Evolutionary conservation across 495 filamentous ascomycete species (phyloP), one percentile per base, ranked within the genome.

Genomic region (Lophiotrema nucula): DNA sequence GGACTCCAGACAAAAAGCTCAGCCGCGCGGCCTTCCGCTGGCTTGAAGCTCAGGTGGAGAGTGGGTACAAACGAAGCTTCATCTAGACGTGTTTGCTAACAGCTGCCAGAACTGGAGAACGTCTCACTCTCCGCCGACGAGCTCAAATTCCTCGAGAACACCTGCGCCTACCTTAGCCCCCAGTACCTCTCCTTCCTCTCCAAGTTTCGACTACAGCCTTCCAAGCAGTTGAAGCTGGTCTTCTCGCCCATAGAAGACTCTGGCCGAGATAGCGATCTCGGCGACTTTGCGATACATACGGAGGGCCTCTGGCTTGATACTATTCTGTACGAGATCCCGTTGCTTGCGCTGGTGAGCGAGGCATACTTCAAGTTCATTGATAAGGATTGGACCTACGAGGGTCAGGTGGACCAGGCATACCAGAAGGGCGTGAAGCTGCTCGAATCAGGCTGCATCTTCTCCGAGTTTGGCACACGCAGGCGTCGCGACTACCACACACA

Each of bases 321-420:
- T 0, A 98, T 98, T 44, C 82, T 98, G 45, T 98, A 98, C 72
- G 93, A 98, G 74, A 96, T 97, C 55, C 95, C 93, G 0, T 77
- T 98, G 22, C 81, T 98, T 18, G 89, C 95, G 1, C 73, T 98
- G 52, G 88, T 91, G 1, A 95, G 89, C 60, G 92, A 98, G 70
- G 90, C 95, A 24, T 97, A 96, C 72, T 98, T 98, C 81, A 88
- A 86, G 73, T 97, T 96, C 76, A 86, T 87, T 73, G 87, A 97
- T 64, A 84, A 73, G 35, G 91, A 96, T 66, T 98, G 93, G 93
- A 83, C 79, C 44, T 85, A 97, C 61, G 78, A 84, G 8, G 82
- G 81, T 0, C 93, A 98, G 70, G 86, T 93, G 61, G 88, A 96
- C 19, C 85, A 86, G 57, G 93, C 95, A 10, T 83, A 75, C 54